These are phyloP conservation scores for Decorospora gaudefroyi DNA, from an alignment of 2,329 filamentous ascomycete species.

Conservation along the genomic window DNA sequence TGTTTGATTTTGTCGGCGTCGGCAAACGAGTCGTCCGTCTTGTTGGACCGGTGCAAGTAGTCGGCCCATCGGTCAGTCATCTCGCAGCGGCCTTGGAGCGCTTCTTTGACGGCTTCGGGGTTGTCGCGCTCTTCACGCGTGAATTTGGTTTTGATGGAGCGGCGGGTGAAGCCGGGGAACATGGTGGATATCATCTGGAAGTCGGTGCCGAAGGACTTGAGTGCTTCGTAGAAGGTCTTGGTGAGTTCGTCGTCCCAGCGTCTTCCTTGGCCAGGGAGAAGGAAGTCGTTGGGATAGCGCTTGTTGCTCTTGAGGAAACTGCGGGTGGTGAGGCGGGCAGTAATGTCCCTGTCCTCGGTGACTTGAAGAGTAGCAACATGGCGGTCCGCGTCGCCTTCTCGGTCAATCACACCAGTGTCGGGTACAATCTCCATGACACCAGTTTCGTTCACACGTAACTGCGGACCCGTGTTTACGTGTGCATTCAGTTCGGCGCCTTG, in stretches of 20 bases:
- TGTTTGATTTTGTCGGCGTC: constrained; percentile 44
- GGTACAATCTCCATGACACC: constrained; percentile 75
- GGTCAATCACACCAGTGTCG: constrained; percentile 68
- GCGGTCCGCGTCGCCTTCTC: constrained; percentile 65
- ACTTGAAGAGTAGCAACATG: constrained; percentile 61
- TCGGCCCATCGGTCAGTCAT: constrained; percentile 44
- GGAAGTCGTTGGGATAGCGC: constrained; percentile 53
- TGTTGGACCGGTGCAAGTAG: constrained; percentile 45
- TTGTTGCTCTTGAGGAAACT: constrained; percentile 68
- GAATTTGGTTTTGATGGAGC: constrained; percentile 81
- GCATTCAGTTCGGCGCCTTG: constrained; percentile 17
- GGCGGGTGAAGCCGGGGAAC: constrained; percentile 72
- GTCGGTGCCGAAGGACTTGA: constrained; percentile 79
- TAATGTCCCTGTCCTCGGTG: constrained; percentile 79
- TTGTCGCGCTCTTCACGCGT: constrained; percentile 74
- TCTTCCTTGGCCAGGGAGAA: constrained; percentile 52
- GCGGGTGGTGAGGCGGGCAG: constrained; percentile 68
- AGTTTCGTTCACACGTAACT: constrained; percentile 63
- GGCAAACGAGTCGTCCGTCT: constrained; percentile 45
- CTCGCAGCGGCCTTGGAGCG: constrained; percentile 56
- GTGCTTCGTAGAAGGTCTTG: constrained; percentile 73
- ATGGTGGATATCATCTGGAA: constrained; percentile 79
- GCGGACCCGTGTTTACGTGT: constrained; percentile 49
- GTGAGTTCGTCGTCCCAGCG: constrained; percentile 72
- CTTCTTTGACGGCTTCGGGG: constrained; percentile 65